A percentile compares a stretch with the other conserved stretches of the same genome.
phyloP scores from a whole-genome alignment of 371 early-diverging fungal species.

The Choanephora cucurbitarum region DNA sequence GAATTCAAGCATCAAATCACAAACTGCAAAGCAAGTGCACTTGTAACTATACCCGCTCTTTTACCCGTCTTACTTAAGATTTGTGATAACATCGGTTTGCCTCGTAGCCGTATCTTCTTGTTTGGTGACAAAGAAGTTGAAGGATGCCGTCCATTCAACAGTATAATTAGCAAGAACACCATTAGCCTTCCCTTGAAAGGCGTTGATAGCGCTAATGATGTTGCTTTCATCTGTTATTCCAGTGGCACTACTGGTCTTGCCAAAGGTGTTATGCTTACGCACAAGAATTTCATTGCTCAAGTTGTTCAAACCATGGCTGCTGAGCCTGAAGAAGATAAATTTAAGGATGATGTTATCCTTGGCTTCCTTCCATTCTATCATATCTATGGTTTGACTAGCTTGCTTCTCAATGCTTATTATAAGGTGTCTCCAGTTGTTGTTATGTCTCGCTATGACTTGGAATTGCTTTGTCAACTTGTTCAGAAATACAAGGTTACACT shows the following conservation, averaged over 20 bases:
- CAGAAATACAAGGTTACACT: slow-evolving; percentile 65
- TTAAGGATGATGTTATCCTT: slow-evolving; percentile 45
- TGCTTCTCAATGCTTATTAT: slow-evolving; percentile 35
- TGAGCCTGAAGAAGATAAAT: slow-evolving; percentile 19
- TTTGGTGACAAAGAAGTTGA: slow-evolving; percentile 22
- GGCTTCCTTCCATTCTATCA: slow-evolving; percentile 84
- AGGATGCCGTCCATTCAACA: slow-evolving; percentile 9
- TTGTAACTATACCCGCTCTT: slow-evolving; percentile 26
- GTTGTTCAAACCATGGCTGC: slow-evolving; percentile 19
- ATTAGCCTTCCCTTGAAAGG: slow-evolving; percentile 21
- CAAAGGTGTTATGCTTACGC: slow-evolving; percentile 54
- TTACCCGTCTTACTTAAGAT: slow-evolving; percentile 21
- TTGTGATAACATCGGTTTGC: slow-evolving; percentile 16
- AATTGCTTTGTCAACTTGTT: slow-evolving; percentile 54
- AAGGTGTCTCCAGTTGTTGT: slow-evolving; percentile 51
- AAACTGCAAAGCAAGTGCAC: slow-evolving; percentile 12
- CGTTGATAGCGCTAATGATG: slow-evolving; percentile 35
- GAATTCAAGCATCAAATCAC: slow-evolving; percentile 29
- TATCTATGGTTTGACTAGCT: slow-evolving; percentile 68
- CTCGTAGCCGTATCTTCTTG: slow-evolving; percentile 16
- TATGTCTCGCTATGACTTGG: slow-evolving; percentile 68
- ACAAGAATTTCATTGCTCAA: slow-evolving; percentile 33
- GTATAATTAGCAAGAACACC: slow-evolving; percentile 16
- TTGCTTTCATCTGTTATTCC: slow-evolving; percentile 87
- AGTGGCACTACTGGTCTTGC: slow-evolving; percentile 86